These are phyloP conservation scores for Collybiopsis luxurians DNA, from an alignment of 768 basidiomycete species.

Conservation along the genomic window DNA sequence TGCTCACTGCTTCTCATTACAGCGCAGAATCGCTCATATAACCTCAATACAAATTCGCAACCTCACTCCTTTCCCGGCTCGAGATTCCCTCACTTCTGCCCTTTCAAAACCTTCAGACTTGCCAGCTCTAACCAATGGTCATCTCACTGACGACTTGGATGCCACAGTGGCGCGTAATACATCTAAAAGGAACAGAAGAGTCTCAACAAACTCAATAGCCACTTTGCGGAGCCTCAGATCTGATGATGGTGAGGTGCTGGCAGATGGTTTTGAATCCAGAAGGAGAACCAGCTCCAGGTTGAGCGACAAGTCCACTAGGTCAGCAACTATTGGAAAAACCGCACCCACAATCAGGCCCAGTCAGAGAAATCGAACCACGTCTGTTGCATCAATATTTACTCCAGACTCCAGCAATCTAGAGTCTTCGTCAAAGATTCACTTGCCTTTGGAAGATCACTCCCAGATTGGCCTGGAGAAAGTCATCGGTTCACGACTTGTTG, in stretches of 20 bases:
- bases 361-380: constrained; percentile 48
- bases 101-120: constrained; percentile 66
- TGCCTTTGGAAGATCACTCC: constrained; percentile 51
- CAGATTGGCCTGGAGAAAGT: constrained; percentile 70
- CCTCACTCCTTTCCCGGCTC: constrained; percentile 79
- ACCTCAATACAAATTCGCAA: constrained; percentile 74
- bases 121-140: constrained; percentile 39
- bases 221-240: constrained; percentile 44
- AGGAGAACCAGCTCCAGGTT: constrained; percentile 45
- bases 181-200: constrained; percentile 47
- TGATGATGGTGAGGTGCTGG: constrained; percentile 40
- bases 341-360: constrained; percentile 30
- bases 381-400: constrained; percentile 17
- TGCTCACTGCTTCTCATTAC: constrained; percentile 8
- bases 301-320: constrained; percentile 18
- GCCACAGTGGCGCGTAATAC: constrained; percentile 48
- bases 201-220: constrained; percentile 56
- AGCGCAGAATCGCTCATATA: constrained; percentile 76
- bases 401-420: neutral
- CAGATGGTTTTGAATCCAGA: constrained; percentile 33
- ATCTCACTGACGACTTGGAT: constrained; percentile 70
- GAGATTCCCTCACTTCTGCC: constrained; percentile 76
- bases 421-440: constrained; percentile 22
- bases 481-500: constrained; percentile 68
- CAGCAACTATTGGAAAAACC: constrained; percentile 17